Base-by-base conservation (phyloP, 345 rosid genomes). In the Eutrema yunnanense region DNA sequence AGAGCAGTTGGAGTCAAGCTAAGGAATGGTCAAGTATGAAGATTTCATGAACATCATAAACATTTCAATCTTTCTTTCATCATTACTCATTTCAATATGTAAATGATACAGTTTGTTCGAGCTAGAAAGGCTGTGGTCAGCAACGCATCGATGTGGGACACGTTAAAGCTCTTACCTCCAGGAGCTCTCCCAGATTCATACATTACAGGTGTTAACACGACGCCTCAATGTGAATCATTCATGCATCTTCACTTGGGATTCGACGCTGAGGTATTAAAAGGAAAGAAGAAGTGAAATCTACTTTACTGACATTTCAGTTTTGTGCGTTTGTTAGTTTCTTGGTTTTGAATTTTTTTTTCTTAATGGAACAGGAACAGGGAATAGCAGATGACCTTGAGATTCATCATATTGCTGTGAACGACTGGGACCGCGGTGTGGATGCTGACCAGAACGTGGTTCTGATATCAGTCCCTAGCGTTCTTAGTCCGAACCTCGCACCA, bases 171-270 rank as follows among this genome's bases (percentile, higher is more conserved):
- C 75, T 76, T 93, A 72, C 92, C 96, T 4, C 72, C 65, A 80
- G 92, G 90, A 75, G 55, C 67, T 65, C 80, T 93, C 65, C 96
- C 94, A 0, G 83, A 80, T 71, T 79, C 92, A 6, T 90, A 85
- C 29, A 27, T 80, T 2, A 84, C 81, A 36, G 72, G 84, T 63
- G 75, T 88, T 40, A 81, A 80, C 60, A 79, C 54, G 13, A 88
- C 90, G 7, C 86, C 81, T 0, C 92, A 90, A 59, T 93, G 98
- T 13, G 98, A 93, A 76, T 93, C 98, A n/a, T 93, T 90, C 81
- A 90, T 93, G 98, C 98, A 93, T 87, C 96, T 93, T 75, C 98
- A 93, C 82, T 80, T 90, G 78, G 98, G 98, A 60, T 87, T 93
- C 61, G 94, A 86, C 73, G 90, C 90, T 34, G 79, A 85, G 87